Evolutionary conservation across 2,329 filamentous ascomycete species (phyloP), one percentile per base, ranked within the genome.

Genomic region (Aspergillaceae sp.): DNA sequence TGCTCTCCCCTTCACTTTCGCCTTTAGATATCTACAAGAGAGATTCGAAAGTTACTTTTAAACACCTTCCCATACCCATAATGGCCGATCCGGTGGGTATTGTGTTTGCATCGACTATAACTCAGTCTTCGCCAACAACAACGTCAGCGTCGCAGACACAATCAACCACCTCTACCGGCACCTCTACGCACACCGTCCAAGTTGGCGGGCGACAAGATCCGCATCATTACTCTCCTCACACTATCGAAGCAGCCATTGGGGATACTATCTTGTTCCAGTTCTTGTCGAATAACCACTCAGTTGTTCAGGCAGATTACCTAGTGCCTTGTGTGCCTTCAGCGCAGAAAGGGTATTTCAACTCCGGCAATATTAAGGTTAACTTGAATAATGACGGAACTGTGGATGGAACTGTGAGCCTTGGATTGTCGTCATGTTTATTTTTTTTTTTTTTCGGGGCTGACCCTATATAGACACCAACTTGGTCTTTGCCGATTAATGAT

Each of bases 251-350:
- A 1, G 51, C 56, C 0, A 50, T 59, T 1, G 65, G 65, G 11
- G 64, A 67, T 46, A 36, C 56, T 1, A 49, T 68, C 9, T 72
- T 76, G 50, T 85, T 79, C 61, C 68, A 74, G 38, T 84, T 85
- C 57, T 83, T 78, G 52, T 79, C 81, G 1, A 70, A 70, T 26
- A 80, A 77, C 43, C 82, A 86, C 57, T 82, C 79, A 3, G 77
- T 85, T n/a, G 77, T 78, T 6, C 73, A 78, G 42, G 76, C 80
- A 32, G 78, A 75, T 42, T 84, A 74, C 53, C 63, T 68, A 2
- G 67, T 69, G n/a, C 79, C 82, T 35, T 86, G 83, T 49, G 75
- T 83, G 38, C 82, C 82, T 0, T 82, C 62, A 19, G 19, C 19
- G 19, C 19, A 19, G 19, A 19, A 19, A 19, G 19, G 19, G 19